Conservation (phyloP, 257 asterid genomes). For the Lantana camara region DNA sequence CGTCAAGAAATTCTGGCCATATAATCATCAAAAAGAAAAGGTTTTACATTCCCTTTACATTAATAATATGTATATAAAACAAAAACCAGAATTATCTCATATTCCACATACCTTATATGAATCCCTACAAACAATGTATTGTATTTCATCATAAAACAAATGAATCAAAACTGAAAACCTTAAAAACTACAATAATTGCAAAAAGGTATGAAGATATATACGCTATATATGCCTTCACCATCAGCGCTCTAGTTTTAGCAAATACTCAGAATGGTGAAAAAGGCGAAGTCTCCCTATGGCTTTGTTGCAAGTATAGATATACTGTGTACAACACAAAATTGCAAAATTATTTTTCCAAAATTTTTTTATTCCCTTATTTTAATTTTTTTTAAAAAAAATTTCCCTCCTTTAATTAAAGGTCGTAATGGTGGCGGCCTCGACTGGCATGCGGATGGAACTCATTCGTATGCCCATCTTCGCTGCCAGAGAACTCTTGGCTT, state of each 20-base stretch:
- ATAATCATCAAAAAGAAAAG: no score
- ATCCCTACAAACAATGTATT: no score
- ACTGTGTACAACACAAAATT: constrained; percentile 21
- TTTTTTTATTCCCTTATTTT: no score
- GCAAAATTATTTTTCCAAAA: no score
- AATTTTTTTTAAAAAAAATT: no score
- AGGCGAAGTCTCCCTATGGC: constrained; percentile 1
- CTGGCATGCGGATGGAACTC: constrained; percentile 34
- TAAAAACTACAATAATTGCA: constrained; percentile 29
- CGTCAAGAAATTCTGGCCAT: no score
- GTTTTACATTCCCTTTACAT: no score
- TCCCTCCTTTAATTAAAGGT: no score
- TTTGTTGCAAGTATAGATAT: background rate
- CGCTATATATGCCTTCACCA: constrained; percentile 19
- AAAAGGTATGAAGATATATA: constrained; percentile 3
- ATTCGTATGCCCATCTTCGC: constrained; percentile 45
- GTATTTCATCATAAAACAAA: constrained; percentile 11
- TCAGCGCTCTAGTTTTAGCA: constrained; percentile 12
- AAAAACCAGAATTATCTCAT: constrained; percentile 1
- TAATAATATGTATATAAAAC: constrained; percentile 6
- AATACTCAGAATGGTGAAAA: constrained; percentile 18
- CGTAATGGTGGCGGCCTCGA: background rate
- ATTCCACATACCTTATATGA: no score
- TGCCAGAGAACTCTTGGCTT: constrained; percentile 72
- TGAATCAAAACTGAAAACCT: constrained; percentile 20